A percentile compares a stretch with the other conserved stretches of the same genome.
phyloP scores from a whole-genome alignment of 768 basidiomycete genomes.

The Suillus occidentalis region DNA sequence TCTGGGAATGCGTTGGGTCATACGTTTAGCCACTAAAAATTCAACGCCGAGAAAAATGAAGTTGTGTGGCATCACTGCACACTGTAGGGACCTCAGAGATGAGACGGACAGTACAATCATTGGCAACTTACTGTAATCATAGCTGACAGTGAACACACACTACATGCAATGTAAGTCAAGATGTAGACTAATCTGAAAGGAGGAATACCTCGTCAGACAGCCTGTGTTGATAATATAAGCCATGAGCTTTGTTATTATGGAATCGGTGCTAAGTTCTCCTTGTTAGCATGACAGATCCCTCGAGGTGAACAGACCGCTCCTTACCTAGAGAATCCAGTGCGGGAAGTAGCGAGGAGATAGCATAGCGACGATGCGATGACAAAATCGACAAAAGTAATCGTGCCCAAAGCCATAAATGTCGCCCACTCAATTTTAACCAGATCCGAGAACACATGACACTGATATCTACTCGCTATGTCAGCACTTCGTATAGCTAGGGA shows the following conservation, averaged over 20 bases:
- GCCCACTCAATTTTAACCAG: not conserved
- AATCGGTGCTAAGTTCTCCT: not conserved
- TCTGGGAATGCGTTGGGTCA: not conserved
- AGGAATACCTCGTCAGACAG: not conserved
- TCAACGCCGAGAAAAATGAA: not conserved
- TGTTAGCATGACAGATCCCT: not conserved
- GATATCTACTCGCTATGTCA: not conserved
- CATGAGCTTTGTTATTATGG: not conserved
- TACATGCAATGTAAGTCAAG: not conserved
- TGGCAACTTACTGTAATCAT: not conserved
- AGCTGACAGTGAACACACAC: not conserved
- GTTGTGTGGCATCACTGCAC: not conserved
- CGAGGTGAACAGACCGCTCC: not conserved
- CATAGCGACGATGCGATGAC: not conserved
- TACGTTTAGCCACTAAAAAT: not conserved
- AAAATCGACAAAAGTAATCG: not conserved
- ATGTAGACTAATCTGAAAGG: not conserved
- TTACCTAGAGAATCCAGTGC: not conserved
- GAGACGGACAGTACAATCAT: not conserved
- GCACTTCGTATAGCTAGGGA: not conserved
- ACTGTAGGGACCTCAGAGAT: not conserved
- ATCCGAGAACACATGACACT: not conserved
- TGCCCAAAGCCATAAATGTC: not conserved
- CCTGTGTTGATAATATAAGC: not conserved
- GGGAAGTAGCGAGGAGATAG: not conserved